Base-by-base conservation (phyloP, 192 early-diverging fungal genomes). In the Coemansia sp. region DNA sequence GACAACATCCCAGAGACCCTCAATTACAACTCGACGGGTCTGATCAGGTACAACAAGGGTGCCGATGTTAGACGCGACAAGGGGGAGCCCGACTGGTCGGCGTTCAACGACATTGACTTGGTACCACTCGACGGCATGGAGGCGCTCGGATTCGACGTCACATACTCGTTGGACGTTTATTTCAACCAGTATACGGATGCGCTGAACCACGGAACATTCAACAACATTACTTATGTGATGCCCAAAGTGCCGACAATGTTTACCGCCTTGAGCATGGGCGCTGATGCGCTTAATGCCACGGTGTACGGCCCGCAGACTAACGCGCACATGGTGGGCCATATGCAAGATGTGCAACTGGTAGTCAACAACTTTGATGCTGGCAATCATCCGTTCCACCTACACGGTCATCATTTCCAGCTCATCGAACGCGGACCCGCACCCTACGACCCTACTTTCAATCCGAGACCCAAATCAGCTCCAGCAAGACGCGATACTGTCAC, bases 391-490 rank as follows among this genome's bases (percentile, higher is more conserved):
- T 87, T 95, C 86, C 95, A 96, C 79, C 76, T 95, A 21, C 95
- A 96, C 73, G 93, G 93, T 6, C 91, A 94, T 74, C 76, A 77
- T 11, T 95, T 95, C 87, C 91, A 94, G 77, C 80, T 96, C 50
- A 86, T 91, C 39, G 87, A 81, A 62, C 86, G 87, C 35, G 86
- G 89, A 59, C 67, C 75, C 14, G 87, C 80, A n/a, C 76, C 75
- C 2, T 92, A 90, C 71, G 80, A 88, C 67, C 73, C 85, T 2
- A 73, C 78, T 0, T 73, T 66, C 44, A 73, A 74, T 47, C 69
- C 77, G 21, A 74, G 76, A 32, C 73, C 85, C 43, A 74, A 79
- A 42, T 66, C 77, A 19, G 59, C 84, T 58, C 93, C 93, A 4
- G 63, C 88, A 13, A 84, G 88, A 16, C 88, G 95, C 68, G 95